Percentiles rank a stretch among this genome's conserved stretches.
Conservation (phyloP, 2,329 filamentous ascomycete genomes). For the Blastomyces parvus region DNA sequence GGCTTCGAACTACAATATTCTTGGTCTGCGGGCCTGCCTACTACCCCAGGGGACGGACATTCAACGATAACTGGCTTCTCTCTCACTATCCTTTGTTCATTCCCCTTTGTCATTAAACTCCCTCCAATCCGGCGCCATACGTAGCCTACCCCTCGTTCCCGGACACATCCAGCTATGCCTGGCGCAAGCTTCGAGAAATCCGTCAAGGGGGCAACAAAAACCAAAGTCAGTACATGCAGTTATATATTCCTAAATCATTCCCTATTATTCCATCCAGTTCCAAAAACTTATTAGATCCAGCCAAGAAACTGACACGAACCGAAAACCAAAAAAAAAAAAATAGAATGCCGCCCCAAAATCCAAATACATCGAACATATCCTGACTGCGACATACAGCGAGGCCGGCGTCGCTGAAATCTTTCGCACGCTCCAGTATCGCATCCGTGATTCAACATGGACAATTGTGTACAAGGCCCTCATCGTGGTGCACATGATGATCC, state of each 20-base stretch:
- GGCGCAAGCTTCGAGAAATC: conserved; percentile 96
- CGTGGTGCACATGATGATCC: conserved; percentile 93
- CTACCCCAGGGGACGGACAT: not conserved
- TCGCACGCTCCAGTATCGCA: conserved; percentile 73
- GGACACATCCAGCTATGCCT: conserved; percentile 18
- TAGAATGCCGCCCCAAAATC: conserved; percentile 93
- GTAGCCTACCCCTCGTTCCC: not conserved
- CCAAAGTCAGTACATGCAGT: conserved; percentile 59
- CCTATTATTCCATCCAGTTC: no score
- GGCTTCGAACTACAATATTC: not conserved
- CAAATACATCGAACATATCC: conserved; percentile 98
- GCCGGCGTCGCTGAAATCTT: conserved; percentile 94
- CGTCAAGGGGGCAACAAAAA: conserved; percentile 96
- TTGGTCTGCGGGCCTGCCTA: not conserved
- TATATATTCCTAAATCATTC: no score
- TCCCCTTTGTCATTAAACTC: not conserved
- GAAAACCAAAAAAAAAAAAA: not conserved
- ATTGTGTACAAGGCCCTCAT: conserved; percentile 97
- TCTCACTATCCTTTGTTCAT: not conserved
- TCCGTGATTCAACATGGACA: conserved; percentile 98
- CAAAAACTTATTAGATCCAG: not conserved
- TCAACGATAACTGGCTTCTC: no score
- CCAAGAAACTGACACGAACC: not conserved
- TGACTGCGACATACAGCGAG: conserved; percentile 89
- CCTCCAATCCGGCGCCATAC: not conserved